phyloP scores from a whole-genome alignment of 306 rosid species.

The Urtica urens region DNA sequence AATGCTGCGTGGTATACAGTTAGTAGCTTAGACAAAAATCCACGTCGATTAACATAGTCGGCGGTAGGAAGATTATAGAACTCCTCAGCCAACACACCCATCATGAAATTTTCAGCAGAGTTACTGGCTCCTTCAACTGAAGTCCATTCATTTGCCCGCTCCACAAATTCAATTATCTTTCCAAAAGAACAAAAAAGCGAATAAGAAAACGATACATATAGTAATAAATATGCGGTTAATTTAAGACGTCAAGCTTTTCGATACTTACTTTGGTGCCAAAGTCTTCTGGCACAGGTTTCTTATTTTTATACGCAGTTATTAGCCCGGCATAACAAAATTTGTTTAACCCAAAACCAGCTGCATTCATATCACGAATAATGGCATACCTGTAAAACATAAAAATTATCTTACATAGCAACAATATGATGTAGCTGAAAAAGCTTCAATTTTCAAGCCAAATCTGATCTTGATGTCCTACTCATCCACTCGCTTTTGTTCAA shows the following conservation, averaged over 20 bases:
- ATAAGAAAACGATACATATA: slow-evolving; percentile 12
- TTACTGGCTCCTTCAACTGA: slow-evolving; percentile 50
- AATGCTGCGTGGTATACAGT: slow-evolving; percentile 70
- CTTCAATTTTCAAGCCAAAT: too few species aligned
- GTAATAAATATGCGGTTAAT: not conserved
- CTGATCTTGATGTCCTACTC: too few species aligned
- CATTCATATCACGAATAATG: slow-evolving; percentile 89
- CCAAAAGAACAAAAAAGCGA: slow-evolving; percentile 13
- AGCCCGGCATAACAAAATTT: slow-evolving; percentile 87
- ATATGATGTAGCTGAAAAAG: too few species aligned
- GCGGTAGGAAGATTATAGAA: slow-evolving; percentile 83
- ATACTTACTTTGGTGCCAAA: slow-evolving; percentile 60
- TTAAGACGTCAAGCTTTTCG: slow-evolving; percentile 11
- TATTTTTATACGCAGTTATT: slow-evolving; percentile 66
- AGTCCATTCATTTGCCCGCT: slow-evolving; percentile 67
- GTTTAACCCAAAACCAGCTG: slow-evolving; percentile 94
- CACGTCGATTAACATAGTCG: slow-evolving; percentile 53
- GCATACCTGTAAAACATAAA: slow-evolving; percentile 80
- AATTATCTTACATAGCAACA: too few species aligned
- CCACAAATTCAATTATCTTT: slow-evolving; percentile 86
- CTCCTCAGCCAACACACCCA: slow-evolving; percentile 79
- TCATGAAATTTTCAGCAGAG: slow-evolving; percentile 80
- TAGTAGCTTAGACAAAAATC: slow-evolving; percentile 37
- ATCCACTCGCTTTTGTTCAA: too few species aligned
- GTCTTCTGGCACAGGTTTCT: slow-evolving; percentile 61